A percentile compares a stretch with the other conserved stretches of the same genome.
Conservation (phyloP, 2,329 filamentous ascomycete genomes). For the Xylaria sp. region DNA sequence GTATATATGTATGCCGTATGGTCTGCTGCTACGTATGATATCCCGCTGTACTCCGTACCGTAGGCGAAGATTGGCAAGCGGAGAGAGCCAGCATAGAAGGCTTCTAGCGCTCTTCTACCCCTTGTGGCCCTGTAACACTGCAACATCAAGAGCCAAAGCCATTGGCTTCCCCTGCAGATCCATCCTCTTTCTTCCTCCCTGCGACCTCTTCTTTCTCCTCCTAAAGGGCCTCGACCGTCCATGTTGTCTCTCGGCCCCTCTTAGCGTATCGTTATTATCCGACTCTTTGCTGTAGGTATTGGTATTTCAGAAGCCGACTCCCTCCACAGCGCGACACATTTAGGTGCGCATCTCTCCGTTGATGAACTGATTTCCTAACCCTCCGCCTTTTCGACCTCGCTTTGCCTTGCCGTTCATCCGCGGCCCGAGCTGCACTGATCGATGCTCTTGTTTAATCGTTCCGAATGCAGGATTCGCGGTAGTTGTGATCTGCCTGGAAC, state of each 20-base stretch:
- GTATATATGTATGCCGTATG: neutral
- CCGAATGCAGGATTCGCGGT: neutral
- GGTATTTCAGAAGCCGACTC: neutral
- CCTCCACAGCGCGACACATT: neutral
- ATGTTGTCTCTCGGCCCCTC: neutral
- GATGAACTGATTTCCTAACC: neutral
- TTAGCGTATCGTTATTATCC: constrained; percentile 7
- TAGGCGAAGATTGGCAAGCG: neutral
- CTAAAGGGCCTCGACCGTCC: neutral
- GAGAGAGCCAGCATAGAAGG: neutral
- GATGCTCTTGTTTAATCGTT: neutral
- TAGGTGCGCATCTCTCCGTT: neutral
- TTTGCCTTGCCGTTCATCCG: neutral
- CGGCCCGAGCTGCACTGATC: constrained; percentile 5
- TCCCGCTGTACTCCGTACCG: no score
- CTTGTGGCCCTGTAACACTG: neutral
- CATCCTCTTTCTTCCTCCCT: neutral
- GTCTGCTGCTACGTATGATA: neutral
- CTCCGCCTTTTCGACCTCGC: neutral
- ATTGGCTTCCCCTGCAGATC: constrained; percentile 17
- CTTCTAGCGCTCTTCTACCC: constrained; percentile 9
- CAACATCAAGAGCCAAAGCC: neutral
- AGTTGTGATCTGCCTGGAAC: neutral
- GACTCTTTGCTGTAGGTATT: neutral
- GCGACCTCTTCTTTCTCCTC: neutral